Evolutionary conservation across 495 filamentous ascomycete species (phyloP), one percentile per base, ranked within the genome.

Genomic region (Podospora didyma): DNA sequence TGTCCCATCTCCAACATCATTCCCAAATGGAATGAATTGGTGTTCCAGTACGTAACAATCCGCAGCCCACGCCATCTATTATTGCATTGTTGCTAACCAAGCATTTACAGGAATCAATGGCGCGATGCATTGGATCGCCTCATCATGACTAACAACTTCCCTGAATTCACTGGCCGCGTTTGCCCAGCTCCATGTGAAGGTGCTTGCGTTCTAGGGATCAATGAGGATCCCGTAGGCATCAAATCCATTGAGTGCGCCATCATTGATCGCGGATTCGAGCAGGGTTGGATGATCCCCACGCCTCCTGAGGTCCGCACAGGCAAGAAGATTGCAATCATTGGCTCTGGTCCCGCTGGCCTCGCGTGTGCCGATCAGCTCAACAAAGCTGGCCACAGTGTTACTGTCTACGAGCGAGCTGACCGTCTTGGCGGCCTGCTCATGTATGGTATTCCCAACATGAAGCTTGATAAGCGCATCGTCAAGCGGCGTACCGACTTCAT

Each of bases 391-490:
- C 94, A 99, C 73, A 77, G 57, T 17, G 91, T 97, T 53, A 97
- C 90, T 16, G 89, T 99, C 16, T 97, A 97, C 72, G 94, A 99
- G 81, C 90, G 94, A 41, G 84, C 94, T 59, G 94, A 99, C 71
- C 90, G 94, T 58, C 77, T 88, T 57, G 94, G 94, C 72, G 94
- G 94, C 66, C 78, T 99, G 58, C 86, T 99, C 64, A 99, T 99
- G 94, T 86, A 99, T 69, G 94, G 94, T 62, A 99, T 99, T 58
- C 94, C 94, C 47, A 99, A 99, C 81, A 99, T 99, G 94, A 99
- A 99, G 80, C 86, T 99, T 26, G 94, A 99, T 82, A 99, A 99
- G 82, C 90, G 89, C 68, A 82, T 99, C 54, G 94, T 99, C 49
- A 90, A 97, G 80, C 89, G 94, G 49, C 89, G 94, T 66, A 90